Base-by-base conservation (phyloP, 1,139 yeast species). In the Hyphopichia burtonii region DNA sequence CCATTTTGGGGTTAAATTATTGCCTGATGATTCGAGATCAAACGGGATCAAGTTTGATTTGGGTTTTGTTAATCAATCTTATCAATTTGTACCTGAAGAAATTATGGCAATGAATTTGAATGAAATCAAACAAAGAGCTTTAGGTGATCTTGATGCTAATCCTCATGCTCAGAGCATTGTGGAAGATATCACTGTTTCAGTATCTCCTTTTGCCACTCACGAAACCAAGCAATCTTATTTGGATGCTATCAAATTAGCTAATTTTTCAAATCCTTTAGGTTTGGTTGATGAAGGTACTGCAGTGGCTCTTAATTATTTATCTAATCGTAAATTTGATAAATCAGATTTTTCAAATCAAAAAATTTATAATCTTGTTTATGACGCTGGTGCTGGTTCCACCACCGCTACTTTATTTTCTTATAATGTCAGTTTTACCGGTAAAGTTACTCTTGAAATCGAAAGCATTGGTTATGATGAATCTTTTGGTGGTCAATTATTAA, bases 361-460 rank as follows among this genome's bases (percentile, higher is more conserved):
- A 39, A 81, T 83, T 52, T 78, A 83, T 55, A 88, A 86, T 55
- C 61, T 90, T 41, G 76, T 94, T 27, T 89, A 83, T 61, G 99
- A 93, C 60, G 79, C 86, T 77, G 99, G 99, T 40, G 94, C 96
- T 2, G 96, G 96, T 1, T 83, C 95, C 0, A 86, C 96, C 0
- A 80, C 83, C 43, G 96, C 96, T 3, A 86, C 98, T 0, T 66
- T 93, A 27, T 82, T 91, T 42, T 82, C 93, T 1, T 70, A 83
- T 48, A 65, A 68, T 31, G 78, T 78, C 27, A 74, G 74, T 46
- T 61, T 70, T 19, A 66, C 67, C 43, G 63, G 66, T 32, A 56
- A 71, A 12, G 56, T 71, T 16, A 58, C 61, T 7, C 68, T 89
- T 40, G 86, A 82, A 44, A 75, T 89, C 30, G 86, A 84, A 56